Evolutionary conservation across 2,329 filamentous ascomycete genomes (phyloP).

Genomic region (Podosphaera fusca): DNA sequence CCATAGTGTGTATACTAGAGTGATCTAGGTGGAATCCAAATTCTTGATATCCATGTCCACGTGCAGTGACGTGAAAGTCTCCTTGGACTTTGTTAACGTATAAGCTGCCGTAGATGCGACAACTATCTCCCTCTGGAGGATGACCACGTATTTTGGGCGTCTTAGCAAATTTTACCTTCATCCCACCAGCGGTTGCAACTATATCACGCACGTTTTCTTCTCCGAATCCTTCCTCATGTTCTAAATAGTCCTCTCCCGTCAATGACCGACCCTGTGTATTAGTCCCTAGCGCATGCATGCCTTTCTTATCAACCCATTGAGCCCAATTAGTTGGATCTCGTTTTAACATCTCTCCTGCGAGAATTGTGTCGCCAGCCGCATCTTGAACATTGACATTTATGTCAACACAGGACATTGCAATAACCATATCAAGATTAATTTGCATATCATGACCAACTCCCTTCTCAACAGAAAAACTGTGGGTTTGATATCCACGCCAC

Average conservation of each 20-base stretch:
- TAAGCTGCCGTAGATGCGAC: constrained; percentile 58
- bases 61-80: constrained; percentile 90
- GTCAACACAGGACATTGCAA: constrained; percentile 68
- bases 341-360: constrained; percentile 51
- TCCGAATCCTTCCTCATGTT: constrained; percentile 41
- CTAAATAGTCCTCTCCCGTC: constrained; percentile 34
- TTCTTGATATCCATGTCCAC: constrained; percentile 85
- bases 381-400: constrained; percentile 97
- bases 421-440: constrained; percentile 85
- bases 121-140: constrained; percentile 36
- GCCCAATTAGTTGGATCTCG: constrained; percentile 60
- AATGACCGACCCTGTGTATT: constrained; percentile 31
- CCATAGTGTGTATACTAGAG: constrained; percentile 29
- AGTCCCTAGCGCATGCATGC: constrained; percentile 34
- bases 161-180: constrained; percentile 45
- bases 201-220: constrained; percentile 88
- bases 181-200: constrained; percentile 41
- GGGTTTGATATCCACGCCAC: constrained; percentile 64
- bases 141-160: constrained; percentile 37
- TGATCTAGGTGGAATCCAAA: constrained; percentile 63
- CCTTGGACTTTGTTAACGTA: constrained; percentile 93
- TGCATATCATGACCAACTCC: constrained; percentile 70
- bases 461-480: constrained; percentile 86
- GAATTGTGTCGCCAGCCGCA: constrained; percentile 73
- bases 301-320: constrained; percentile 55